phyloP scores from a whole-genome alignment of 2,329 filamentous ascomycete species.

The Fusarium luffae region DNA sequence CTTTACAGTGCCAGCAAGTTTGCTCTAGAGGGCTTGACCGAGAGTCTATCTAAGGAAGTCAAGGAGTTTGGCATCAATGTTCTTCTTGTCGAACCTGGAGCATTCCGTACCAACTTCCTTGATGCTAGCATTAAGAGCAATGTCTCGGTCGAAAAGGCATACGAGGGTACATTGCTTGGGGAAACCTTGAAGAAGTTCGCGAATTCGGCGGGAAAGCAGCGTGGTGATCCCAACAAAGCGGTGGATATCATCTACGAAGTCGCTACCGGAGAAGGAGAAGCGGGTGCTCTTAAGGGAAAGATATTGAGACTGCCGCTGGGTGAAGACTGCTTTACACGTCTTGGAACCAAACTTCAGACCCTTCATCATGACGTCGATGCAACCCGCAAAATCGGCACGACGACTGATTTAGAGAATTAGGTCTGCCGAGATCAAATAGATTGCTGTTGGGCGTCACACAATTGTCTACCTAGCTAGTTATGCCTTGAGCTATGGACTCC shows the following conservation, averaged over 20 bases:
- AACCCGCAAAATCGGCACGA: slow-evolving; percentile 16
- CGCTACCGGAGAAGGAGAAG: slow-evolving; percentile 47
- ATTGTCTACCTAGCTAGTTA: not conserved
- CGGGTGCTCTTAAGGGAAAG: slow-evolving; percentile 46
- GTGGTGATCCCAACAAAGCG: slow-evolving; percentile 54
- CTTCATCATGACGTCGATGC: slow-evolving; percentile 29
- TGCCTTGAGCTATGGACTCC: not conserved
- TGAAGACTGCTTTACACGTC: slow-evolving; percentile 47
- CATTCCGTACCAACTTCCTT: slow-evolving; percentile 62
- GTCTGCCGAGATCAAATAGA: not conserved
- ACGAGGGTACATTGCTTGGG: slow-evolving; percentile 46
- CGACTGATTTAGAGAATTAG: slow-evolving; percentile 20
- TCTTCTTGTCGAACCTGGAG: slow-evolving; percentile 61
- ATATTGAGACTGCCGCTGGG: slow-evolving; percentile 51
- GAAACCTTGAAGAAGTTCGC: slow-evolving; percentile 43
- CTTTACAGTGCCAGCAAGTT: slow-evolving; percentile 61
- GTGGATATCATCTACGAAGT: slow-evolving; percentile 53
- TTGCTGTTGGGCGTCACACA: not conserved
- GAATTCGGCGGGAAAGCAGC: slow-evolving; percentile 49
- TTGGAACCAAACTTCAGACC: slow-evolving; percentile 43
- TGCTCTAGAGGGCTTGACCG: slow-evolving; percentile 55
- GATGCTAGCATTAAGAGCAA: slow-evolving; percentile 39
- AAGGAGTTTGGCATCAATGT: slow-evolving; percentile 57
- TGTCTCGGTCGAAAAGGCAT: slow-evolving; percentile 38
- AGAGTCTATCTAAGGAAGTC: slow-evolving; percentile 57